phyloP scores from a whole-genome alignment of 768 basidiomycete genomes.

The Cantharellus anzutake region DNA sequence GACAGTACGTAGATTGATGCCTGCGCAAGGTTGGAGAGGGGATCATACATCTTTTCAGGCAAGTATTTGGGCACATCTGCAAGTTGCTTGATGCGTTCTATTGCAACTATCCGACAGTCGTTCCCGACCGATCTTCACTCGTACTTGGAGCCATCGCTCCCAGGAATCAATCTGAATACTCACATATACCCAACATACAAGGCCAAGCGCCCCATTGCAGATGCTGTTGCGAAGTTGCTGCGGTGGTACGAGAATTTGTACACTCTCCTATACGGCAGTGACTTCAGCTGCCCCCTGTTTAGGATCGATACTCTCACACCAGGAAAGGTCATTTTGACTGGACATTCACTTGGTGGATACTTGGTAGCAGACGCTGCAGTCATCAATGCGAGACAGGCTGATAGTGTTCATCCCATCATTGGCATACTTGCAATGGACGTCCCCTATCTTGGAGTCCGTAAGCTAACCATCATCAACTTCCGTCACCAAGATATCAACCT shows the following conservation, averaged over 20 bases:
- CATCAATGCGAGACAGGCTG: not conserved
- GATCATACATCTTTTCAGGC: conserved; percentile 8
- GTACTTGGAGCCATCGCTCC: not conserved
- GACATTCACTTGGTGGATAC: conserved; percentile 2
- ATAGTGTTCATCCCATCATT: not conserved
- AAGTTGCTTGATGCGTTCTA: not conserved
- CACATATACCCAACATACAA: conserved; percentile 10
- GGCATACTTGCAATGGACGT: conserved; percentile 6
- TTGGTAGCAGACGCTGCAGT: conserved; percentile 5
- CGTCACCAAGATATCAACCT: no score
- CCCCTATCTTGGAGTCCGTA: conserved; percentile 4
- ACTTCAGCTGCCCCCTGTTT: not conserved
- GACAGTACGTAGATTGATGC: no score
- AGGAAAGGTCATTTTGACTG: not conserved
- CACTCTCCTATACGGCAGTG: not conserved
- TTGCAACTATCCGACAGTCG: not conserved
- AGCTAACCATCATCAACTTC: no score
- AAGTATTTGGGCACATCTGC: not conserved
- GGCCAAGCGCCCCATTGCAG: conserved; percentile 3
- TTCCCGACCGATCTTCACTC: conserved; percentile 8
- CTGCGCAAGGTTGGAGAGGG: conserved; percentile 7
- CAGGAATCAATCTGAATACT: conserved; percentile 1
- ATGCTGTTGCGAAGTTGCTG: not conserved
- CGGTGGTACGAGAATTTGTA: not conserved
- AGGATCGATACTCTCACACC: not conserved